Conservation (phyloP, 768 basidiomycete genomes). For the Sutorius australiensis region DNA sequence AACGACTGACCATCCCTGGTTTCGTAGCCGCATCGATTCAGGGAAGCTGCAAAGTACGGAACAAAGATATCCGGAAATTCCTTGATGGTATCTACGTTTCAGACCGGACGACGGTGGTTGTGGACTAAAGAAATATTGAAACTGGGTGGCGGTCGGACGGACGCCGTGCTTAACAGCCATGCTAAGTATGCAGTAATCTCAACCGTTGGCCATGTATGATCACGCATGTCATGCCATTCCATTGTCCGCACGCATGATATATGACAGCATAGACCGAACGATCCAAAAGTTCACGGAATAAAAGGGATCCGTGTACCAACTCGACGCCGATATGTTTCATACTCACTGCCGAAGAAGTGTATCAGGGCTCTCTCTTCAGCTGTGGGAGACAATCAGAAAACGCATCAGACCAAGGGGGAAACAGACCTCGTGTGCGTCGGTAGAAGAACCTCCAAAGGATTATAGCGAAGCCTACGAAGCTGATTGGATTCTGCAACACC, state of each 20-base stretch:
- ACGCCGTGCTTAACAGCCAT: conserved; percentile 15
- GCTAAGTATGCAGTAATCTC: conserved; percentile 21
- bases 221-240: conserved; percentile 19
- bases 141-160: conserved; percentile 8
- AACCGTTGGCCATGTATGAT: conserved; percentile 25
- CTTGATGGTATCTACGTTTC: conserved; percentile 93
- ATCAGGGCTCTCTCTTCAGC: conserved; percentile 80
- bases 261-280: background rate
- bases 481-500: conserved; percentile 80
- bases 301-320: conserved; percentile 91
- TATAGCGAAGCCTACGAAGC: conserved; percentile 58
- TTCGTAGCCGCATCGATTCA: conserved; percentile 88
- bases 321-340: conserved; percentile 65
- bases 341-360: conserved; percentile 87
- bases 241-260: conserved; percentile 2
- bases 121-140: conserved; percentile 34
- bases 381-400: conserved; percentile 30
- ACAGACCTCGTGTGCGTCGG: conserved; percentile 70
- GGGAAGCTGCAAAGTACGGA: conserved; percentile 92
- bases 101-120: conserved; percentile 60
- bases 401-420: background rate
- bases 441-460: conserved; percentile 89
- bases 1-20: conserved; percentile 5
- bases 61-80: conserved; percentile 99
- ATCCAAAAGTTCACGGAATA: conserved; percentile 47